Percentiles rank a stretch among this genome's conserved stretches.
phyloP scores from a whole-genome alignment of 2,329 filamentous ascomycete genomes.

The Cladosporium velox region DNA sequence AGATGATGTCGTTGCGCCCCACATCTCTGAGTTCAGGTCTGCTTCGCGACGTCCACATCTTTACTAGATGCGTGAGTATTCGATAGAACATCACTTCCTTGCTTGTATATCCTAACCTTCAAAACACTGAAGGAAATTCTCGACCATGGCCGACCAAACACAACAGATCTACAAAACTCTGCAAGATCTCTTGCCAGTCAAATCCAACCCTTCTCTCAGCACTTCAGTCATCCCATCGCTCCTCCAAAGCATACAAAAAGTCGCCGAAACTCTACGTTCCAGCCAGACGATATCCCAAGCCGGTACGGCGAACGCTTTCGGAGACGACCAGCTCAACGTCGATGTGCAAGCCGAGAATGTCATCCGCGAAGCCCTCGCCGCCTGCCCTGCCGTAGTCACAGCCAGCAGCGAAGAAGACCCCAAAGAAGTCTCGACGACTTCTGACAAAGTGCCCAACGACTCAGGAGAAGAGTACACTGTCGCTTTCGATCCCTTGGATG shows the following conservation, averaged over 20 bases:
- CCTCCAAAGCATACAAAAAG: constrained; percentile 48
- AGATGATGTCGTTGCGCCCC: constrained; percentile 10
- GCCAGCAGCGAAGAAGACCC: constrained; percentile 65
- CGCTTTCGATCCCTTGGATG: constrained; percentile 65
- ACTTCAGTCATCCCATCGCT: constrained; percentile 53
- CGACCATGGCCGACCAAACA: not conserved
- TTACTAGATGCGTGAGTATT: not conserved
- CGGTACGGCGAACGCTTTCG: constrained; percentile 59
- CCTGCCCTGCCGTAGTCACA: constrained; percentile 50
- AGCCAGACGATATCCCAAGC: constrained; percentile 51
- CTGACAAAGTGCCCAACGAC: constrained; percentile 44
- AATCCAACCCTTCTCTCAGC: constrained; percentile 14
- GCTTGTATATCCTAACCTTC: no score
- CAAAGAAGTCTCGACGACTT: not conserved
- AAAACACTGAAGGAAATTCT: not conserved
- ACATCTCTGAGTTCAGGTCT: not conserved
- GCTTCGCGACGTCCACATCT: not conserved
- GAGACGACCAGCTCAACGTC: constrained; percentile 62
- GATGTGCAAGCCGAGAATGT: constrained; percentile 55
- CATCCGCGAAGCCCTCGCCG: constrained; percentile 49
- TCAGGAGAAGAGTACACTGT: constrained; percentile 55
- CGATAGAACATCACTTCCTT: not conserved
- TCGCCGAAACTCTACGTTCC: constrained; percentile 48
- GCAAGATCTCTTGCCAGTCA: constrained; percentile 7
- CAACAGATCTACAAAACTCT: constrained; percentile 6